Base-by-base conservation (phyloP, 768 basidiomycete species). In the Boletus subcaerulescens region DNA sequence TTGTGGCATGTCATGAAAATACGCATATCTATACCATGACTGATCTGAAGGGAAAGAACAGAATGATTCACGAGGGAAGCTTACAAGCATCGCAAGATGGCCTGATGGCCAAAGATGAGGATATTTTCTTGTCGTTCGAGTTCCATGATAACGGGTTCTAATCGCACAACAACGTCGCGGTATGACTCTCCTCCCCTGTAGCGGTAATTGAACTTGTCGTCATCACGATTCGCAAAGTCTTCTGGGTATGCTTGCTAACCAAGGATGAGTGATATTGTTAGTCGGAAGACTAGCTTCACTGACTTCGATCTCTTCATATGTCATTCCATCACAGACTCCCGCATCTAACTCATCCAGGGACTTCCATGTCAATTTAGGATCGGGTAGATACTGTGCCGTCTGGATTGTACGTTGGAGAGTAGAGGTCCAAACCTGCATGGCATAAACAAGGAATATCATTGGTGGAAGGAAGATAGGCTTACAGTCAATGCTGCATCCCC, bases 61-160 rank as follows among this genome's bases (percentile, higher is more conserved):
- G 40, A 3, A 20, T 2, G 9, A 35, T 29, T 24, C 29, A 33
- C 2, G 9, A 40, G 2, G 22, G 32, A 24, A 12, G 73, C 86
- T 69, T 61, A 88, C 84, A 89, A 68, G 71, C 89, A 91, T 29
- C 90, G 86, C 43, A 93, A 68, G 65, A 93, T 91, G 18, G 91
- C 86, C 80, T 98, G 97, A 73, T 99, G 97, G 1, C 95, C 94
- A 33, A 99, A 88, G 60, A 99, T 89, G 38, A 99, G 73, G 54
- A 99, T 93, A 68, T 99, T 96, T 72, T 96, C 91, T 71, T 98
- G 97, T 51, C 97, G 79, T 72, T 99, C 97, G 22, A 99, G 80
- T 71, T 99, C 97, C 93, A 99, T 98, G 62, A 99, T 99, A 49
- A 98, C 90, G 22, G 97, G 97, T 69, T 99, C 97, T 26, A 99